Percentiles rank a stretch among this genome's conserved stretches.
These are phyloP conservation scores for Telfairia occidentalis DNA, from an alignment of 331 rosid species.

Conservation along the genomic window DNA sequence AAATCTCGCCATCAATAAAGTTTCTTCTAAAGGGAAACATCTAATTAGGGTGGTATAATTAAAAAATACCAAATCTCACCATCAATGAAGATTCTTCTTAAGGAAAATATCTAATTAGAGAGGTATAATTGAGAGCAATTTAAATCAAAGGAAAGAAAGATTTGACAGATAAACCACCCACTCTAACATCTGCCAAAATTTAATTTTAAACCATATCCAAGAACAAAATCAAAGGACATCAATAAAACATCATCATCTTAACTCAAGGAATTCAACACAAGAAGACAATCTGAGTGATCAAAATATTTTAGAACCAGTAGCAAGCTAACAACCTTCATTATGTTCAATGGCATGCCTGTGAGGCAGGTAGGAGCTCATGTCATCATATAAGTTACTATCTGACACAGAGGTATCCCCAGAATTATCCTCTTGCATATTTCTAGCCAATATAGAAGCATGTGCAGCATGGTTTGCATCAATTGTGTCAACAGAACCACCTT, in stretches of 20 bases:
- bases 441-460: conserved; percentile 47
- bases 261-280: neutral
- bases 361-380: conserved; percentile 46
- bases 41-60: neutral
- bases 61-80: too few relatives aligned
- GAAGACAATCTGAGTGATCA: neutral
- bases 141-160: neutral
- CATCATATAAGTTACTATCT: conserved; percentile 49
- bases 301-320: neutral
- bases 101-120: too few relatives aligned
- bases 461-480: conserved; percentile 30
- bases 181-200: neutral
- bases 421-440: conserved; percentile 49
- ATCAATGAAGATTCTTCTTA: too few relatives aligned
- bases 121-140: neutral
- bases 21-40: neutral
- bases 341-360: conserved; percentile 50
- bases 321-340: conserved; percentile 43
- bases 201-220: neutral
- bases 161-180: neutral
- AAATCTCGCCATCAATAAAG: too few relatives aligned
- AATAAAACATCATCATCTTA: neutral
- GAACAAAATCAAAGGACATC: neutral
- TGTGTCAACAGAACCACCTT: conserved; percentile 39
- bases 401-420: conserved; percentile 44